A percentile compares a stretch with the other conserved stretches of the same genome.
Conservation (phyloP, 352 stramenopile species). For the Globisporangium polare region DNA sequence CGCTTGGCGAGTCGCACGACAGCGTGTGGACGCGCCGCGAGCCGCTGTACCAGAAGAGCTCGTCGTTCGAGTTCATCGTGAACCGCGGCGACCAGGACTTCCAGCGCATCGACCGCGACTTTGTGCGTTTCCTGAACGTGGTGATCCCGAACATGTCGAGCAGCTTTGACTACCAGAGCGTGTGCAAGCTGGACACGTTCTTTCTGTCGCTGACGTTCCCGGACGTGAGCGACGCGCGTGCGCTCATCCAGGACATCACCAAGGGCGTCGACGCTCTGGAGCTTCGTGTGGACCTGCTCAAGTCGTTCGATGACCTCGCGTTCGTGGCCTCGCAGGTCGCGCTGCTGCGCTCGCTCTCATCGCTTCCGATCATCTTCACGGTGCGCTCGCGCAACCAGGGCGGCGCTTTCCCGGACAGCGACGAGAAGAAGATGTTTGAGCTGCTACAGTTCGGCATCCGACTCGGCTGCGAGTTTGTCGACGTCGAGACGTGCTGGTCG, state of each 20-base stretch:
- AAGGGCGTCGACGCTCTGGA: constrained; percentile 94
- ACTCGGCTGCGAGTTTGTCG: constrained; percentile 94
- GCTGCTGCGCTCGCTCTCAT: constrained; percentile 81
- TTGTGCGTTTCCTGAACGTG: constrained; percentile 63
- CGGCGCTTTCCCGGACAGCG: constrained; percentile 91
- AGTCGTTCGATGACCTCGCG: constrained; percentile 38
- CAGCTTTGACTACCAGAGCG: constrained; percentile 47
- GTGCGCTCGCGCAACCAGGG: constrained; percentile 93
- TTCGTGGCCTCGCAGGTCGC: constrained; percentile 75
- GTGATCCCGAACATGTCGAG: constrained; percentile 40
- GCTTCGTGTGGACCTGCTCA: constrained; percentile 93
- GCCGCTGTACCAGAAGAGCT: constrained; percentile 49
- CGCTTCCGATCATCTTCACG: constrained; percentile 96
- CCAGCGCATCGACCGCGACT: constrained; percentile 58
- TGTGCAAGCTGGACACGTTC: constrained; percentile 58
- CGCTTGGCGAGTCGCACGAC: constrained; percentile 52
- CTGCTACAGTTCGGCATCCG: constrained; percentile 90
- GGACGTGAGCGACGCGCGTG: constrained; percentile 43
- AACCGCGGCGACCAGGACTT: constrained; percentile 55
- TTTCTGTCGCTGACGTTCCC: constrained; percentile 79
- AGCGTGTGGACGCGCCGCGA: constrained; percentile 54
- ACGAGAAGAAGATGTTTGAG: constrained; percentile 81
- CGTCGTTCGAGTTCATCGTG: constrained; percentile 61
- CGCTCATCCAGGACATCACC: constrained; percentile 47
- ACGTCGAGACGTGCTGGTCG: constrained; percentile 93